Evolutionary conservation across 2,329 filamentous ascomycete species (phyloP).

Genomic region (Pyrenophora teres): DNA sequence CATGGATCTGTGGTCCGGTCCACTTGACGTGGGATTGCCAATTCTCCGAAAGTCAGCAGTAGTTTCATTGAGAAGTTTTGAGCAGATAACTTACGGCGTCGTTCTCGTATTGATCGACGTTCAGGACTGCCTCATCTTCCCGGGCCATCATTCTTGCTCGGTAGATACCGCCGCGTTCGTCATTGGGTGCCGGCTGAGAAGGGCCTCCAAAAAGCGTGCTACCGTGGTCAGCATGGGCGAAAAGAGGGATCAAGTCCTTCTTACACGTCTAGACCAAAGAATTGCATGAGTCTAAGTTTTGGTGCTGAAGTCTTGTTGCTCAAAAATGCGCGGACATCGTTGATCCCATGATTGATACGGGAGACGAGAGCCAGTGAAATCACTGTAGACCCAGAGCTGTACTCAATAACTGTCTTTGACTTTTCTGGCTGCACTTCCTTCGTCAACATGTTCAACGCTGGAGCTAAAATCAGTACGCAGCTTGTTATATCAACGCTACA

Average conservation of each 20-base stretch:
- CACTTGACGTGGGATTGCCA: slow-evolving; percentile 62
- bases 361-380: slow-evolving; percentile 28
- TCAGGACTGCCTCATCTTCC: slow-evolving; percentile 52
- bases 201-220: slow-evolving; percentile 60
- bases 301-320: slow-evolving; percentile 27
- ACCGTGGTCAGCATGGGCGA: neutral
- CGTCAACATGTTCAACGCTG: slow-evolving; percentile 28
- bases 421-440: slow-evolving; percentile 18
- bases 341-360: slow-evolving; percentile 25
- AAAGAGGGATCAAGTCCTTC: neutral
- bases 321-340: slow-evolving; percentile 24
- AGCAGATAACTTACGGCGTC: slow-evolving; percentile 34
- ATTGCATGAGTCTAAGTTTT: slow-evolving; percentile 27
- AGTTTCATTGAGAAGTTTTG: neutral
- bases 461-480: neutral
- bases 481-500: neutral
- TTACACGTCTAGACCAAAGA: slow-evolving; percentile 31
- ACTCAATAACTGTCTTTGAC: slow-evolving; percentile 26
- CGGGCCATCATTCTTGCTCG: slow-evolving; percentile 22
- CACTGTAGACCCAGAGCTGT: slow-evolving; percentile 29
- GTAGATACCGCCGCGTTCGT: slow-evolving; percentile 26
- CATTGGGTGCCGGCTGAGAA: slow-evolving; percentile 25
- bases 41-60: slow-evolving; percentile 42
- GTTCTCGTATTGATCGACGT: slow-evolving; percentile 64
- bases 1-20: slow-evolving; percentile 64